Base-by-base conservation (phyloP, 768 basidiomycete species). In the Austroboletus eburneus region DNA sequence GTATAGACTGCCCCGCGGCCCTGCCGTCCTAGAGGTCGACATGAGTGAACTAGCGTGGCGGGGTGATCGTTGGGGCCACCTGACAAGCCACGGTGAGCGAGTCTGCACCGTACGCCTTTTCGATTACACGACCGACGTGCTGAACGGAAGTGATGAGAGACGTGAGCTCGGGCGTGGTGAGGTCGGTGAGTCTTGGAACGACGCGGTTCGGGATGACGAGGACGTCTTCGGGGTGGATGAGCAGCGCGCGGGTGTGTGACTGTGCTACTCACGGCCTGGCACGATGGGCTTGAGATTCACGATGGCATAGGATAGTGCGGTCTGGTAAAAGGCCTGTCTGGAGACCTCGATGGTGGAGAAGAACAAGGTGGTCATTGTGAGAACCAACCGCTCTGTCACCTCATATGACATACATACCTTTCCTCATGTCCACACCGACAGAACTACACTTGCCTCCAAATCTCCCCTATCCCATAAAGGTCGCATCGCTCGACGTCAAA, bases 251-350 rank as follows among this genome's bases (percentile, higher is more conserved):
- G 27, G 12, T 27, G 27, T 6, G 27, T n/a, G n/a, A n/a, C n/a
- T n/a, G n/a, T 6, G 27, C 27, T 5, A 78, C 90, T 69, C 66
- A 98, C 95, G 93, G 39, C 93, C 93, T 33, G 92, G 91, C 9
- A 94, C 81, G 54, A 96, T 83, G 1, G 94, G 95, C 57, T 92
- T 96, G 50, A 96, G 79, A 63, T 98, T 98, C 38, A 97, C 94
- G 51, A 96, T 85, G 2, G 89, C 95, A 65, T 78, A 87, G 0
- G 87, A 80, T 12, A 87, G 73, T 2, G 79, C 55, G 4, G 80
- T 76, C 21, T 80, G 76, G 58, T 86, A 84, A 66, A 94, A 91
- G 0, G 73, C 79, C 61, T 91, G 88, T 34, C 75, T 74, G 5
- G 85, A 80, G 9, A 91, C 87, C 52, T 90, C 87, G 43, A 90